These are phyloP conservation scores for Verticillium longisporum DNA, from an alignment of 2,329 filamentous ascomycete genomes.

Conservation along the genomic window DNA sequence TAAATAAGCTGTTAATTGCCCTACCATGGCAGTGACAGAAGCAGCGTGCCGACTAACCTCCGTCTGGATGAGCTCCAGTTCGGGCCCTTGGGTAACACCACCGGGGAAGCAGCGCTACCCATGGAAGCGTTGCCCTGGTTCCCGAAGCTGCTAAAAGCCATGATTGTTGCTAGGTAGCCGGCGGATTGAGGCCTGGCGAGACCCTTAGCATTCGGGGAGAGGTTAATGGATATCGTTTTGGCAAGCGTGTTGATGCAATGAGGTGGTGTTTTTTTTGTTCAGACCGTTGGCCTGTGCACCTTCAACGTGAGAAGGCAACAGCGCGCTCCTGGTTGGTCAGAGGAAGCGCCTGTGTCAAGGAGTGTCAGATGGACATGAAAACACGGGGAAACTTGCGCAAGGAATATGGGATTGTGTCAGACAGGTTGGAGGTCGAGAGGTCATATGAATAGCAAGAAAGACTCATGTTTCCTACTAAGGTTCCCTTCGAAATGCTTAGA, in stretches of 20 bases:
- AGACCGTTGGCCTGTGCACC: background rate
- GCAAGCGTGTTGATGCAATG: background rate
- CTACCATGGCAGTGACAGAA: background rate
- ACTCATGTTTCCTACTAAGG: background rate
- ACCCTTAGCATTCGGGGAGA: conserved; percentile 15
- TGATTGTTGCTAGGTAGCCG: conserved; percentile 33
- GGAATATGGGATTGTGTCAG: background rate
- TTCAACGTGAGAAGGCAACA: background rate
- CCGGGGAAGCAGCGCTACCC: conserved; percentile 30
- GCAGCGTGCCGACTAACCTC: conserved; percentile 50
- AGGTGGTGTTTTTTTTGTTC: background rate
- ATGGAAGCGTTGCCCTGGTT: conserved; percentile 37
- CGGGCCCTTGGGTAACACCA: conserved; percentile 43
- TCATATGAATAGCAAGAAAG: background rate
- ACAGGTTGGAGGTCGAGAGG: background rate
- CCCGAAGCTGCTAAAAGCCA: conserved; percentile 58
- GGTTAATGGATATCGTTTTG: conserved; percentile 7
- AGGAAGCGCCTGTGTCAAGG: background rate
- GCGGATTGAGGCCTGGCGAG: conserved; percentile 9
- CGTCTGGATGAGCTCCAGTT: conserved; percentile 73
- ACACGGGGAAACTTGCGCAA: background rate
- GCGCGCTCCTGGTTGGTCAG: background rate
- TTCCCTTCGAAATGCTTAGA: background rate
- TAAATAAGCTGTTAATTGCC: conserved; percentile 14
- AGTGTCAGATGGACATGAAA: background rate